These are phyloP conservation scores for Salvia miltiorrhiza DNA, from an alignment of 257 asterid species.

Conservation along the genomic window DNA sequence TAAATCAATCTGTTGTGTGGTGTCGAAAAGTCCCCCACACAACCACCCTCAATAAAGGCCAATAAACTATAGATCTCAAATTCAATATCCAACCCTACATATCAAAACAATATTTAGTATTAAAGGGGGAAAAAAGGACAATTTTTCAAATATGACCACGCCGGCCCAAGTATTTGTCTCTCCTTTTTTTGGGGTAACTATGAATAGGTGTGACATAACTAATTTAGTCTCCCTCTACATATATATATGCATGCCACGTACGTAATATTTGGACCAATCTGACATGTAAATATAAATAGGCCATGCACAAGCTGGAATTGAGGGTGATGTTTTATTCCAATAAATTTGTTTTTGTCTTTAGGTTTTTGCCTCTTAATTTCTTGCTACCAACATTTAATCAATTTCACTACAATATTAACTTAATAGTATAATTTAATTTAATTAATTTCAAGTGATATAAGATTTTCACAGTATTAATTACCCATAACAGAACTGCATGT, in stretches of 20 bases:
- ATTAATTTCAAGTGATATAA: not conserved
- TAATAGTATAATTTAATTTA: too few species aligned
- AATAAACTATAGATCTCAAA: not conserved
- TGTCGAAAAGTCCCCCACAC: constrained; percentile 42
- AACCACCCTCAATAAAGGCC: constrained; percentile 10
- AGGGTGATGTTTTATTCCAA: not conserved
- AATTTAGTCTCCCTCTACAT: not conserved
- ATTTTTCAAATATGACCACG: not conserved
- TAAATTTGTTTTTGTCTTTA: not conserved
- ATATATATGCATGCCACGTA: too few species aligned
- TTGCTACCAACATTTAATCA: not conserved
- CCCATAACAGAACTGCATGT: not conserved
- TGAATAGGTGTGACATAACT: not conserved
- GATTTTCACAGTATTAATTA: not conserved
- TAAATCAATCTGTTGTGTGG: constrained; percentile 31
- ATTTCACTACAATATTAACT: not conserved
- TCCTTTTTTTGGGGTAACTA: constrained; percentile 20
- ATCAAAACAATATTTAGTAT: not conserved
- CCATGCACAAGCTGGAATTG: not conserved
- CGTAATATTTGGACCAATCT: constrained; percentile 11
- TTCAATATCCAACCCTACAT: not conserved
- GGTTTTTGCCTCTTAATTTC: not conserved
- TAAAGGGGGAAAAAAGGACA: not conserved
- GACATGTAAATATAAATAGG: constrained; percentile 7
- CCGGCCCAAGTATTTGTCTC: not conserved